phyloP scores from a whole-genome alignment of 148 eudicot species.

The Cornus controversa region DNA sequence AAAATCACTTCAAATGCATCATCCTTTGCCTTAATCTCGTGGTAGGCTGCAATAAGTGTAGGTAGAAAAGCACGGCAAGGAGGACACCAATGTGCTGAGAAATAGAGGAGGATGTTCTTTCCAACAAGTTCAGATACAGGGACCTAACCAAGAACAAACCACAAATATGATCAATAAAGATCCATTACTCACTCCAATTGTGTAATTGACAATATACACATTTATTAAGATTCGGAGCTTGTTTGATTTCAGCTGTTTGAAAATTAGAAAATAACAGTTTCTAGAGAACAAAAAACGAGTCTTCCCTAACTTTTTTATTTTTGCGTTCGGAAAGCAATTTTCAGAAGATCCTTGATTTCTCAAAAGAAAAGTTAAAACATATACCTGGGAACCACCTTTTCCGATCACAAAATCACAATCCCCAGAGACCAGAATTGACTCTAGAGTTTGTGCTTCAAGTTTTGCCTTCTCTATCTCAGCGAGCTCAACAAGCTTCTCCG shows the following conservation, averaged over 20 bases:
- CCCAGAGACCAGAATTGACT: conserved; percentile 67
- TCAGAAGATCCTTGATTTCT: no score
- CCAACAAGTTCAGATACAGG: conserved; percentile 54
- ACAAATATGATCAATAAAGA: no score
- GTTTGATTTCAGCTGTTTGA: no score
- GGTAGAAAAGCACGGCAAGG: conserved; percentile 58
- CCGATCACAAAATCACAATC: conserved; percentile 60
- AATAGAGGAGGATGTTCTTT: conserved; percentile 47
- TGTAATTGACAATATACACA: no score
- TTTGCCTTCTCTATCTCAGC: conserved; percentile 62
- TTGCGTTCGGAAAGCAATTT: no score
- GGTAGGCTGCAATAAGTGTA: conserved; percentile 36
- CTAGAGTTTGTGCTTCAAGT: conserved; percentile 64
- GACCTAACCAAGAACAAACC: conserved; percentile 23
- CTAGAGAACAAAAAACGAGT: no score
- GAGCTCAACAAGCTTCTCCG: conserved; percentile 67
- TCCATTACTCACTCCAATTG: no score
- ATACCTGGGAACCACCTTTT: conserved; percentile 60
- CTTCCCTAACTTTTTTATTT: no score
- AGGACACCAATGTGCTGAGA: conserved; percentile 66
- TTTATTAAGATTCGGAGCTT: no score
- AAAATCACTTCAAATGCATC: conserved; percentile 42
- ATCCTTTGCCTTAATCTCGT: conserved; percentile 53
- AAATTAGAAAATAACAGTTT: no score
- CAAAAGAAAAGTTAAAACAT: no score